phyloP scores from a whole-genome alignment of 2,329 filamentous ascomycete genomes.

The Ceratocystis harringtonii region DNA sequence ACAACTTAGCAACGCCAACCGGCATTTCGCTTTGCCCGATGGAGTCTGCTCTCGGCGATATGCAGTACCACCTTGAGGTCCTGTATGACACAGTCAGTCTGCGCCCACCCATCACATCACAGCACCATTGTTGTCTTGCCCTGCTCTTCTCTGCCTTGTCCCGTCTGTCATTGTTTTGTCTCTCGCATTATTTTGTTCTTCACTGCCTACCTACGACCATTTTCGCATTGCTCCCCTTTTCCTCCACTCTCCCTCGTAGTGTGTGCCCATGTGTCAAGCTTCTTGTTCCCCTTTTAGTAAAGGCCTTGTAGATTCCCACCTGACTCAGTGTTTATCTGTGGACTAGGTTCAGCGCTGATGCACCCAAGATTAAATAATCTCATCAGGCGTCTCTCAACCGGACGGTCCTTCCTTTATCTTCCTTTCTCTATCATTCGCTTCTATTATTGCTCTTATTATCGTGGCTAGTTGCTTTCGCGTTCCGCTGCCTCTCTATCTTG shows the following conservation, averaged over 20 bases:
- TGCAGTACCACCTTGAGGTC: background rate
- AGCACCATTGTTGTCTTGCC: background rate
- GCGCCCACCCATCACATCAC: background rate
- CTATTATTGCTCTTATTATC: background rate
- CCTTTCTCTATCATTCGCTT: background rate
- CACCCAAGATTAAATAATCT: background rate
- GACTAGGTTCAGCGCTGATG: background rate
- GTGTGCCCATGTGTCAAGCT: background rate
- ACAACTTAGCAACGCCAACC: background rate
- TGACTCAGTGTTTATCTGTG: too few relatives aligned
- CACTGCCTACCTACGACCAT: background rate
- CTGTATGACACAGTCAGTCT: background rate
- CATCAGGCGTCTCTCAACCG: background rate
- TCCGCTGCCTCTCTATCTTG: background rate
- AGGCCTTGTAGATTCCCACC: too few relatives aligned
- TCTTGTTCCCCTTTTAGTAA: background rate
- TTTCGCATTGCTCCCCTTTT: background rate
- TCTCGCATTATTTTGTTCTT: background rate
- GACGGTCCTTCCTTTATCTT: background rate
- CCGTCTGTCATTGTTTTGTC: background rate
- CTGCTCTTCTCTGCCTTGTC: background rate
- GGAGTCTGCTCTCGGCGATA: background rate
- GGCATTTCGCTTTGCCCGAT: background rate
- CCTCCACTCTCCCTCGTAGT: background rate
- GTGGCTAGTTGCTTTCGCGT: background rate